Evolutionary conservation across 176 grass and related monocot genomes (phyloP).

Genomic region (Lolium rigidum): DNA sequence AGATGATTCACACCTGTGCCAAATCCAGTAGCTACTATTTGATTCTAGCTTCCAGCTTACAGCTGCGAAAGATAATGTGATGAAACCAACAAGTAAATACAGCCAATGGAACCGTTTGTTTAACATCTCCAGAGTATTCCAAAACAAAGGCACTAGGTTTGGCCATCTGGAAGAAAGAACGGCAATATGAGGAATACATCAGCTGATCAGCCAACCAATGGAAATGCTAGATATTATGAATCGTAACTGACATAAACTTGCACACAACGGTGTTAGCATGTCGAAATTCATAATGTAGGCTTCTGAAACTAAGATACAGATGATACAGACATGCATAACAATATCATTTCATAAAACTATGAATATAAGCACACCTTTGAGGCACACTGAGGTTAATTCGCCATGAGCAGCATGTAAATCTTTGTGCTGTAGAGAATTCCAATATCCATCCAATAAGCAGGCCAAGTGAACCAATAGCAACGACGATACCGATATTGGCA

Average conservation of each 20-base stretch:
- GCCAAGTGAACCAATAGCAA: constrained; percentile 88
- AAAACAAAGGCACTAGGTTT: constrained; percentile 53
- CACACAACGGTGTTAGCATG: background rate
- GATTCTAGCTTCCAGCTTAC: constrained; percentile 93
- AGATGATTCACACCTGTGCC: constrained; percentile 80
- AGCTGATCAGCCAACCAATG: constrained; percentile 30
- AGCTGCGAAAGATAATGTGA: constrained; percentile 73
- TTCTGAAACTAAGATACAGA: constrained; percentile 12
- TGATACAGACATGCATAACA: background rate
- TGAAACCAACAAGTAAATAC: constrained; percentile 79
- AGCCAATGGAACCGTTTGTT: constrained; percentile 83
- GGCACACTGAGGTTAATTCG: constrained; percentile 64
- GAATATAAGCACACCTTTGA: constrained; percentile 51
- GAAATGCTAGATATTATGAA: constrained; percentile 12
- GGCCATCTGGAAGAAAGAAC: constrained; percentile 70
- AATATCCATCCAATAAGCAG: constrained; percentile 84
- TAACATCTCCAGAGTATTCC: constrained; percentile 61
- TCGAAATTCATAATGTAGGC: constrained; percentile 12
- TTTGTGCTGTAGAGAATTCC: constrained; percentile 74
- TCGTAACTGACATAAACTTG: background rate
- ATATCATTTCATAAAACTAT: constrained; percentile 13
- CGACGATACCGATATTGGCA: constrained; percentile 83
- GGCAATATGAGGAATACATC: constrained; percentile 34
- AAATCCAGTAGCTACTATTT: constrained; percentile 90
- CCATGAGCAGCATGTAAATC: constrained; percentile 59